These are phyloP conservation scores for Pythium aphanidermatum DNA, from an alignment of 352 stramenopile genomes.

Conservation along the genomic window DNA sequence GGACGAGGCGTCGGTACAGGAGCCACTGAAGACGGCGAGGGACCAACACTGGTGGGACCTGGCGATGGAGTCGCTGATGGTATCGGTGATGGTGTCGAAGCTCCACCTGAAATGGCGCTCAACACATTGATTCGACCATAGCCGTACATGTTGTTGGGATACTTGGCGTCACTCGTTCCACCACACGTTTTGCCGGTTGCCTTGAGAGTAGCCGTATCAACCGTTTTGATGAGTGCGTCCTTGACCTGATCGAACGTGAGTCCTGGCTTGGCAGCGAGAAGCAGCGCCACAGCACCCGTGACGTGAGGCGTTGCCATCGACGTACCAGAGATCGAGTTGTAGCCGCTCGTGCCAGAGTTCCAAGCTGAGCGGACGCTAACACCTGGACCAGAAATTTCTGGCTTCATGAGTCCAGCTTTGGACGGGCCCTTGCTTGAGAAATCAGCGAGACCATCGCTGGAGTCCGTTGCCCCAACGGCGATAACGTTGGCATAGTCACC, in stretches of 20 bases:
- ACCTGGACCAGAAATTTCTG: conserved; percentile 11
- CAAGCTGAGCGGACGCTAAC: conserved; percentile 1
- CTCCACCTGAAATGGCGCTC: conserved; percentile 10
- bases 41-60: background rate
- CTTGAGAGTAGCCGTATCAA: conserved; percentile 7
- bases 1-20: background rate
- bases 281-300: conserved; percentile 8
- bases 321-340: conserved; percentile 4
- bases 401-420: conserved; percentile 6
- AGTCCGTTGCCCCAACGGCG: conserved; percentile 15
- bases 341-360: background rate
- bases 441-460: conserved; percentile 5
- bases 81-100: background rate
- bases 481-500: conserved; percentile 21
- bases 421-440: conserved; percentile 15
- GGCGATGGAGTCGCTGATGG: background rate
- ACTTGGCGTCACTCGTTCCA: conserved; percentile 17
- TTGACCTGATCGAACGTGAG: conserved; percentile 3
- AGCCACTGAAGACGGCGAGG: background rate
- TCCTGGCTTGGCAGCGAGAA: conserved; percentile 1
- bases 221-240: conserved; percentile 6
- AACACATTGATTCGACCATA: conserved; percentile 30
- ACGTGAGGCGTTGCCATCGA: conserved; percentile 15
- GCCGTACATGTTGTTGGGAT: conserved; percentile 41
- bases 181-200: conserved; percentile 21